Conservation (phyloP, 768 basidiomycete genomes). For the Termitomyces titanicus region DNA sequence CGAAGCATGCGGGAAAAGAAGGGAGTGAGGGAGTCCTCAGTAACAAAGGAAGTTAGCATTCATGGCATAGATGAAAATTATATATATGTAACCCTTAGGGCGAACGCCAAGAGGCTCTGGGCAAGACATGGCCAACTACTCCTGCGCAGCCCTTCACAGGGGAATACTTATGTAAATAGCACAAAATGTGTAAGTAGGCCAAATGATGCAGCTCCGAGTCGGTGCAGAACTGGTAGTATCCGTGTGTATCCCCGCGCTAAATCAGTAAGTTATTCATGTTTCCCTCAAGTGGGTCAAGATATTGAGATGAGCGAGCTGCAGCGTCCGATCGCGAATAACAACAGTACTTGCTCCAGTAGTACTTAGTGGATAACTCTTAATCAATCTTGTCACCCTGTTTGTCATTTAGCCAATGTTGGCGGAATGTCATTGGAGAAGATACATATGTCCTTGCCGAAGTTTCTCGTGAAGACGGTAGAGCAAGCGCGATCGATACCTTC, state of each 20-base stretch:
- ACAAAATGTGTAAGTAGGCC: background rate
- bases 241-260: background rate
- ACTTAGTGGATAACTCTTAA: background rate
- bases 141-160: background rate
- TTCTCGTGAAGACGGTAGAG: background rate
- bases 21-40: background rate
- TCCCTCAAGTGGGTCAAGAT: background rate
- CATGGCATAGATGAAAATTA: background rate
- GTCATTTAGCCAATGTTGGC: background rate
- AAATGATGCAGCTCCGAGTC: background rate
- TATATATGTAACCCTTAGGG: background rate
- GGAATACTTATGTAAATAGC: background rate
- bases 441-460: background rate
- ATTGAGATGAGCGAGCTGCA: background rate
- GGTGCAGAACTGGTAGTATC: background rate
- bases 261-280: background rate
- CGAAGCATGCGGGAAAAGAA: conserved; percentile 8
- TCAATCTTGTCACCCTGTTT: background rate
- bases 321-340: background rate
- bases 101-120: background rate
- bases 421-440: no score
- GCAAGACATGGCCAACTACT: background rate
- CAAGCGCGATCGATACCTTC: no score
- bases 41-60: background rate
- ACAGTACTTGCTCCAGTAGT: background rate